Base-by-base conservation (phyloP, 352 stramenopile species). In the Pythium monospermum region DNA sequence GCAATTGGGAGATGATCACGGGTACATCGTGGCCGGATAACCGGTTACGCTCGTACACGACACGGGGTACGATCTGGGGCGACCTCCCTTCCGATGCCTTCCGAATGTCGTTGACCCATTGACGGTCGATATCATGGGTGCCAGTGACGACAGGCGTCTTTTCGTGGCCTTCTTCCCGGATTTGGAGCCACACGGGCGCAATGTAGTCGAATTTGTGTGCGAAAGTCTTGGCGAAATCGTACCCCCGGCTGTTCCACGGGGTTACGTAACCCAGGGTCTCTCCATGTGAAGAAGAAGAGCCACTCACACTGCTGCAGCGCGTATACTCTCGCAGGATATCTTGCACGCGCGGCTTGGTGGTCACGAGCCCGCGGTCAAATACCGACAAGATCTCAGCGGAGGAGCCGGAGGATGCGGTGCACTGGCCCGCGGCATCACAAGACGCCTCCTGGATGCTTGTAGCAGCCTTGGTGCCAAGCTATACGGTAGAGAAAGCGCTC, bases 231-330 rank as follows among this genome's bases (percentile, higher is more conserved):
- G 79, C 76, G 37, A 71, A 71, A 48, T 88, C 69, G 57, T 91
- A 92, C n/a, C 82, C 82, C 15, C 71, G 73, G 21, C 47, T 76
- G 67, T 92, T 90, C 79, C 82, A 92, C 12, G 82, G 82, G 3
- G 82, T 92, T 51, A 92, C 79, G 53, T 89, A 92, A 18, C 75
- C 79, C 27, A 92, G 53, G 22, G 66, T 76, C 53, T 91, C 79
- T 15, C 74, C 72, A 12, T n/a, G 28, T 18, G 33, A 88, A 87
- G 10, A 53, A 33, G 36, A 81, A 80, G 13, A 18, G 46, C 2
- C 18, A 11, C n/a, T 47, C n/a, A 64, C 28, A 7, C 49, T 50
- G 19, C 62, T 58, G 12, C 52, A 59, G 18, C 77, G 72, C 33
- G 68, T 55, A 38, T 81, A 59, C 50, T 74, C 60, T 55, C 66